Evolutionary conservation across 179 eudicot genomes (phyloP).

Genomic region (Drosera spatulata): DNA sequence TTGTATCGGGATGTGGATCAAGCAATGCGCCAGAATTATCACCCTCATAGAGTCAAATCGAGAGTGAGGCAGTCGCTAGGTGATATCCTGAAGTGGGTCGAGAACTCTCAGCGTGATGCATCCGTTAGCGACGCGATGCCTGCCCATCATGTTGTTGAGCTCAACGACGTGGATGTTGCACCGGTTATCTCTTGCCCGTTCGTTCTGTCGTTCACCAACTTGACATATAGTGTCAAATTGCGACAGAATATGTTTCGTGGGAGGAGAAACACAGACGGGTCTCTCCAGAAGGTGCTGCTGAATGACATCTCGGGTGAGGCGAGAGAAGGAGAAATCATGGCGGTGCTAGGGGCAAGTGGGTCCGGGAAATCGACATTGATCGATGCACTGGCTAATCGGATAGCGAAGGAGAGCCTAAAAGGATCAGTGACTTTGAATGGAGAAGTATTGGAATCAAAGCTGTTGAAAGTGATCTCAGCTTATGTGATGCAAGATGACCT

Average conservation of each 20-base stretch:
- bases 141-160: neutral
- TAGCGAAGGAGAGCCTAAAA: slow-evolving; percentile 47
- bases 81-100: no score
- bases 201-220: slow-evolving; percentile 51
- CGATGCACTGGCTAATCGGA: slow-evolving; percentile 63
- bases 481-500: slow-evolving; percentile 92
- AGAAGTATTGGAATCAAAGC: slow-evolving; percentile 54
- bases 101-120: no score
- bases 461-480: slow-evolving; percentile 62
- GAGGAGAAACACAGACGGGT: neutral
- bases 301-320: slow-evolving; percentile 70
- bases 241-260: slow-evolving; percentile 10
- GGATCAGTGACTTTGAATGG: slow-evolving; percentile 55
- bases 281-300: slow-evolving; percentile 31
- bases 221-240: slow-evolving; percentile 54
- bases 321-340: slow-evolving; percentile 71
- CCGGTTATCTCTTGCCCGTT: slow-evolving; percentile 27
- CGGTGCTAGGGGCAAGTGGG: slow-evolving; percentile 83
- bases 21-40: no score
- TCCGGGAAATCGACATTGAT: slow-evolving; percentile 84
- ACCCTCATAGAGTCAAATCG: no score
- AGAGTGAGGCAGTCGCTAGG: no score
- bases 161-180: slow-evolving; percentile 4
- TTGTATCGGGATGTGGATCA: no score
- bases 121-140: no score